Conservation (phyloP, 2,329 filamentous ascomycete genomes). For the Conoideocrella luteorostrata region DNA sequence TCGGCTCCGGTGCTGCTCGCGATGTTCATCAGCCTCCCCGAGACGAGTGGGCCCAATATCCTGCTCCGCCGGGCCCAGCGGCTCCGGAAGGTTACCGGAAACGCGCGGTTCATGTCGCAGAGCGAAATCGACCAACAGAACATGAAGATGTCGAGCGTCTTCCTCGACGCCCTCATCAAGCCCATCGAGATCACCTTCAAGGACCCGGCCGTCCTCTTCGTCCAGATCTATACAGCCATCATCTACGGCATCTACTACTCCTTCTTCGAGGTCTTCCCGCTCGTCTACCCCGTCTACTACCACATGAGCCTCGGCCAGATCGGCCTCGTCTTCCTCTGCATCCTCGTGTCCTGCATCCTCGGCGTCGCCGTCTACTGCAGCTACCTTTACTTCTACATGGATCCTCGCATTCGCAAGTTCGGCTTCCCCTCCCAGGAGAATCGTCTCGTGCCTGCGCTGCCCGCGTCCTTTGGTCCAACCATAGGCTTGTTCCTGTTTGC, state of each 20-base stretch:
- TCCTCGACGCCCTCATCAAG: slow-evolving; percentile 54
- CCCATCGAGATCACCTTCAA: slow-evolving; percentile 54
- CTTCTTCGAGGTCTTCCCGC: slow-evolving; percentile 61
- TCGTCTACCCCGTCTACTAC: slow-evolving; percentile 56
- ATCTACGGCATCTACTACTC: slow-evolving; percentile 57
- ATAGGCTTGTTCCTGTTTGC: slow-evolving; percentile 56
- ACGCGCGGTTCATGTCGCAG: slow-evolving; percentile 49
- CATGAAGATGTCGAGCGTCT: slow-evolving; percentile 39
- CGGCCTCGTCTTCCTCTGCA: slow-evolving; percentile 54
- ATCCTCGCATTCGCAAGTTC: slow-evolving; percentile 40
- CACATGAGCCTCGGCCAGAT: slow-evolving; percentile 51
- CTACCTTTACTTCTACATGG: slow-evolving; percentile 47
- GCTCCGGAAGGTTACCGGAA: slow-evolving; percentile 56
- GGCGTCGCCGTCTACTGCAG: slow-evolving; percentile 41
- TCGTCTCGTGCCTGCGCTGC: slow-evolving; percentile 49
- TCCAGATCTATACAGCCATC: slow-evolving; percentile 54
- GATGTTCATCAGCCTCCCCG: slow-evolving; percentile 58
- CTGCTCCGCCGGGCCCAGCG: slow-evolving; percentile 54
- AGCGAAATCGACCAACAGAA: slow-evolving; percentile 58
- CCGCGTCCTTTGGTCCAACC: slow-evolving; percentile 45
- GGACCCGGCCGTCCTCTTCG: slow-evolving; percentile 56
- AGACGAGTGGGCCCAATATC: slow-evolving; percentile 55
- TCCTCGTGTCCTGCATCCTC: slow-evolving; percentile 51
- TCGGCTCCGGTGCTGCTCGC: slow-evolving; percentile 51
- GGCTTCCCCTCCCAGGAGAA: slow-evolving; percentile 47